Percentiles rank a stretch among this genome's conserved stretches.
Conservation (phyloP, 169 alveolate genomes). For the Cryptosporidium sp. region DNA sequence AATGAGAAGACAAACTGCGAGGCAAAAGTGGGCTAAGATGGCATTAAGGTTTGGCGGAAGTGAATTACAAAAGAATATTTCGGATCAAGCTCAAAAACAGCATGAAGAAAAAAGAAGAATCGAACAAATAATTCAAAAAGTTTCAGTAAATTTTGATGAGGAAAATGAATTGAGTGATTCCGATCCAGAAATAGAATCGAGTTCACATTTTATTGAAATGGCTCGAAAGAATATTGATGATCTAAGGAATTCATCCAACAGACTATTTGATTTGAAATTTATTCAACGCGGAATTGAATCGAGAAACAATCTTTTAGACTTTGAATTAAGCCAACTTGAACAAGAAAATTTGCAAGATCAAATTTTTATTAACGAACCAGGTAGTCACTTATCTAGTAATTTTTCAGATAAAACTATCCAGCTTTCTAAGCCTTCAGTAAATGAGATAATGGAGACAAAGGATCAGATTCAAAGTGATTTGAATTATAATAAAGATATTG, state of each 20-base stretch:
- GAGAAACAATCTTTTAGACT: constrained; percentile 7
- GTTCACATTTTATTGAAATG: background rate
- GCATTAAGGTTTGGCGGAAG: constrained; percentile 85
- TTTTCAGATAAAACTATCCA: background rate
- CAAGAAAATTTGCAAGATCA: background rate
- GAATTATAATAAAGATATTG: background rate
- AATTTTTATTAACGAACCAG: background rate
- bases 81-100: constrained; percentile 80
- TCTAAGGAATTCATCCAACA: constrained; percentile 2
- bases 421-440: background rate
- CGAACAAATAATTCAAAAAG: constrained; percentile 49
- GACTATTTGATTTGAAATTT: constrained; percentile 31
- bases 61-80: constrained; percentile 77
- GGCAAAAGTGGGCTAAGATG: constrained; percentile 84
- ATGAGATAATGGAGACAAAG: constrained; percentile 8
- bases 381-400: background rate
- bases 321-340: constrained; percentile 29
- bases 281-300: constrained; percentile 51
- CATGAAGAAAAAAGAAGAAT: constrained; percentile 75
- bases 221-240: constrained; percentile 12
- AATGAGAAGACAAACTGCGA: constrained; percentile 81
- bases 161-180: background rate
- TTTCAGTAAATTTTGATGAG: background rate
- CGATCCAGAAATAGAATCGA: constrained; percentile 3
- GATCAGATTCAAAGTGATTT: background rate